These are phyloP conservation scores for Puccinia hordei DNA, from an alignment of 1,284 basidiomycete species.

Conservation along the genomic window DNA sequence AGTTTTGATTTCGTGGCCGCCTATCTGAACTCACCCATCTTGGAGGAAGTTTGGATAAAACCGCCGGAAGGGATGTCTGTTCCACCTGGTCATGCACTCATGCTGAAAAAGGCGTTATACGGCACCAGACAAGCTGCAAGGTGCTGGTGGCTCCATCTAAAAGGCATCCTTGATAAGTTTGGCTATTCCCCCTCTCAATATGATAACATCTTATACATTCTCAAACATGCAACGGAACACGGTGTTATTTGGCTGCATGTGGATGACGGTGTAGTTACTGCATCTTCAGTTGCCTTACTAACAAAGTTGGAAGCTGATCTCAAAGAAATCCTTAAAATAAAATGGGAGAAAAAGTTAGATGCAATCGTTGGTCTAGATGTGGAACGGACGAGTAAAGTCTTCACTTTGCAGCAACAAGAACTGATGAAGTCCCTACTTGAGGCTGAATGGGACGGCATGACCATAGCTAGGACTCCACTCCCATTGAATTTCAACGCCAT, in stretches of 20 bases:
- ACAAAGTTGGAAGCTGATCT: neutral
- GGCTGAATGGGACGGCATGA: neutral
- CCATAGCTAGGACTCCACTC: neutral
- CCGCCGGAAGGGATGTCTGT: neutral
- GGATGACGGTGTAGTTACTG: neutral
- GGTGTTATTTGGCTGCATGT: slow-evolving; percentile 20
- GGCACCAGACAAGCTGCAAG: neutral
- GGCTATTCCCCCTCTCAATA: neutral
- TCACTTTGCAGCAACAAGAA: neutral
- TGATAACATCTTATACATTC: neutral
- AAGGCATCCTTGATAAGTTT: neutral
- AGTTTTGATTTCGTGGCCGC: slow-evolving; percentile 19
- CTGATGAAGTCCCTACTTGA: neutral
- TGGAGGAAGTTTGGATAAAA: slow-evolving; percentile 3
- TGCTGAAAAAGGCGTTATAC: neutral
- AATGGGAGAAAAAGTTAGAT: neutral
- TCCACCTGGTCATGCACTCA: neutral
- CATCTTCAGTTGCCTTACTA: neutral
- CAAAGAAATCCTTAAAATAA: neutral
- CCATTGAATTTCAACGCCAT: neutral
- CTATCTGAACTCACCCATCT: neutral
- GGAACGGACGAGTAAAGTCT: neutral
- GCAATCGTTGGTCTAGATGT: slow-evolving; percentile 24
- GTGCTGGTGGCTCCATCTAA: slow-evolving; percentile 8
- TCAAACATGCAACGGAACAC: neutral